Evolutionary conservation across 2,329 filamentous ascomycete genomes (phyloP), one percentile per base, ranked within the genome.

Genomic region (Epichloe elymi): DNA sequence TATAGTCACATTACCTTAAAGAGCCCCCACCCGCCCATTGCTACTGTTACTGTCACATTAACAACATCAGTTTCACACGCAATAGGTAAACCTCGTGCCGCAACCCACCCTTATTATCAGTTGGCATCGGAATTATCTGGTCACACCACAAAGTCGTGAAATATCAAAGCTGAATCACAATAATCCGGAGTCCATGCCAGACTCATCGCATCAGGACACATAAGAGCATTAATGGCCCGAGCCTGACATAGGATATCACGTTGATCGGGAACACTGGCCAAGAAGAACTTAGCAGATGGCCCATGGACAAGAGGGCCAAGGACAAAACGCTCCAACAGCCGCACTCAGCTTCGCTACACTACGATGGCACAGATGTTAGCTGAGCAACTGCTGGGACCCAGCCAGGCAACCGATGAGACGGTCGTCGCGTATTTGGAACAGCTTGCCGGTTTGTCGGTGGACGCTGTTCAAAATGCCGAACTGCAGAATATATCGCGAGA

Each of bases 401-500:
- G 58, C 41, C 55, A 64, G 53, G 61, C 58, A 14, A 54, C 67
- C 36, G 76, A 85, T 62, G 65, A 74, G 10, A 70, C 74, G 38
- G 80, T 80, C 11, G 71, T 80, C 48, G 73, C 78, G 49, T 98
- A 97, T 66, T 80, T 97, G 45, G 76, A 80, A 53, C 80, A 83
- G 54, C 74, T 97, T 44, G 82, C 86, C 5, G 86, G 86, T 3
- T 82, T 94, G 49, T 81, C 87, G 12, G 75, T 94, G 48, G 74
- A 82, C 23, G 79, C 85, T 37, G 76, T 97, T 50, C 79, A 80
- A 48, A 79, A 80, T 23, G 82, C 78, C 6, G 93, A 98, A 66
- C 83, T 85, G 0, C 82, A 88, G 54, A 82, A 81, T 0, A 78
- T 97, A n/a, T 74, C 85, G 0, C 88, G 96, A 60, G 77, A 82